Conservation (phyloP, 768 basidiomycete genomes). For the Xanthoconium purpureum region DNA sequence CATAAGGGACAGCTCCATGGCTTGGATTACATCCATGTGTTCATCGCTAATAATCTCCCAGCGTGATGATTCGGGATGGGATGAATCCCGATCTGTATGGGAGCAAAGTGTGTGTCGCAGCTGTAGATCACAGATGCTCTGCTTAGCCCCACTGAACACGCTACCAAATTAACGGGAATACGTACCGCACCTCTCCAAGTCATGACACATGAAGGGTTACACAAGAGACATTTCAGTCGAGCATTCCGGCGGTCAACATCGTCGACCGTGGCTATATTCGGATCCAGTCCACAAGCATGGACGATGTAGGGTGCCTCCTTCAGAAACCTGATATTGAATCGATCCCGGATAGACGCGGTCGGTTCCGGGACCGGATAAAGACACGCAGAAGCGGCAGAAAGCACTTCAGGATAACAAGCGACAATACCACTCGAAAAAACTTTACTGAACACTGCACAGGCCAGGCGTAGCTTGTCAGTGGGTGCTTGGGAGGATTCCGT, state of each 20-base stretch:
- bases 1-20: background rate
- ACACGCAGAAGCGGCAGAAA: background rate
- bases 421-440: background rate
- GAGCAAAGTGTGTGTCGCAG: background rate
- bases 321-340: background rate
- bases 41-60: background rate
- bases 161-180: background rate
- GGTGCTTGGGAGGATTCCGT: background rate
- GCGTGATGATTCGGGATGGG: background rate
- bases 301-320: background rate
- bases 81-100: background rate
- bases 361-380: background rate
- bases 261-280: background rate
- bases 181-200: conserved; percentile 2
- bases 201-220: background rate
- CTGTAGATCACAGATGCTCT: background rate
- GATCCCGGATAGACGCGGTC: background rate
- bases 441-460: conserved; percentile 1
- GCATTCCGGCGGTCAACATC: conserved; percentile 8
- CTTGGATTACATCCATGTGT: background rate
- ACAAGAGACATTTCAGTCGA: background rate
- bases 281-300: conserved; percentile 2
- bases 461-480: background rate
- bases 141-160: background rate
- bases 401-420: background rate